A percentile compares a stretch with the other conserved stretches of the same genome.
Conservation (phyloP, 2,329 filamentous ascomycete genomes). For the Helicocarpus griseus region DNA sequence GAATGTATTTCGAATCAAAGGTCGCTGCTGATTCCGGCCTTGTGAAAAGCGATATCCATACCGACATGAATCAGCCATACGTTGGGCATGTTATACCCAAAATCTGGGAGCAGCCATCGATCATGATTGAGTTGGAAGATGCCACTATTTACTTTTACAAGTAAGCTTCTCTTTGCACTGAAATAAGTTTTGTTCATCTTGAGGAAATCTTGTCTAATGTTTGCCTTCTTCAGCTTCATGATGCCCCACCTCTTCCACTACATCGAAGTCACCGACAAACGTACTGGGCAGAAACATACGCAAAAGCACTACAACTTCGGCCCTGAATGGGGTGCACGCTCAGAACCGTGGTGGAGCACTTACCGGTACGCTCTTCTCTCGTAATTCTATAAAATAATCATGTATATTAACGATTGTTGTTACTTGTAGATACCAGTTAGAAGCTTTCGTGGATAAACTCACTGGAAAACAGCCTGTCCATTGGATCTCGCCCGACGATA, state of each 20-base stretch:
- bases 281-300: conserved; percentile 18
- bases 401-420: not conserved
- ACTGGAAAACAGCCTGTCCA: conserved; percentile 9
- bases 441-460: conserved; percentile 12
- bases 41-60: conserved; percentile 22
- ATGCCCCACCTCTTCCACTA: conserved; percentile 28
- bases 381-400: too few species aligned
- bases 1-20: conserved; percentile 17
- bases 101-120: conserved; percentile 24
- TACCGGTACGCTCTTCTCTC: conserved; percentile 4
- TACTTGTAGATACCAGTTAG: conserved; percentile 7
- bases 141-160: conserved; percentile 20
- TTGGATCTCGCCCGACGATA: conserved; percentile 10
- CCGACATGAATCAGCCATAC: conserved; percentile 21
- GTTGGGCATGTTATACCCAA: conserved; percentile 18
- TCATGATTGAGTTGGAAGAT: conserved; percentile 23
- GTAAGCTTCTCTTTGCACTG: not conserved
- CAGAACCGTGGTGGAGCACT: conserved; percentile 10
- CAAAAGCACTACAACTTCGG: conserved; percentile 20
- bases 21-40: conserved; percentile 11
- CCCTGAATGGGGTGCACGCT: conserved; percentile 20
- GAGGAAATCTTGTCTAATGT: not conserved
- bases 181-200: not conserved
- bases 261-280: conserved; percentile 22
- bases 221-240: conserved; percentile 20